Base-by-base conservation (phyloP, 805 yeast genomes). In the Jamesozyma jinghongensis region DNA sequence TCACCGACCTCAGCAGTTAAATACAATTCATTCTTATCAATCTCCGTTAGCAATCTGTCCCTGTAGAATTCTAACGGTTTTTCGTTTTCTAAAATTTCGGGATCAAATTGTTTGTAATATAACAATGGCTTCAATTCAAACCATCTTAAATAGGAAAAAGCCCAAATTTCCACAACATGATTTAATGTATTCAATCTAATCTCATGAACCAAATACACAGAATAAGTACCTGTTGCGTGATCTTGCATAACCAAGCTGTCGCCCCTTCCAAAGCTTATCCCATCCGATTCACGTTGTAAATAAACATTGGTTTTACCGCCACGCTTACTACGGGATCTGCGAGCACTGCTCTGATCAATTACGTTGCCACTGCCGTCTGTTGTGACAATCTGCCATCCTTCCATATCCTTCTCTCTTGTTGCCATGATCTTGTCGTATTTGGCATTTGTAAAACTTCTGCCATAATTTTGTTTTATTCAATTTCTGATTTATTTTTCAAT, bases 1-100 rank as follows among this genome's bases (percentile, higher is more conserved):
- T 69, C 69, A 3, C 68, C 70, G 16, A 65, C 40, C 27, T 71
- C 69, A 3, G 82, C 69, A 0, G 84, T 73, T 19, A 81, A 50
- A 47, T 74, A 75, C 5, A 80, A 40, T 54, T 80, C 86, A 49
- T 70, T 68, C 1, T 48, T 45, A 28, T 52, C 44, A 22, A 52
- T 50, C 6, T 51, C 56, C 1, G 58, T 37, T 3, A 48, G 45
- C 7, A 59, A 47, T 14, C 37, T 43, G 7, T 49, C 50, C n/a
- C 42, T 42, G 28, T 46, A 44, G 27, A 43, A 40, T 13, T 50
- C 52, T 38, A 18, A 22, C 3, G 48, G 26, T 19, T 45, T 43
- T 3, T 40, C 45, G n/a, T 43, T 46, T 6, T 56, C 56, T 8
- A 56, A 39, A 11, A 49, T 40, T 3, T 47, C 53, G 8, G 50